Conservation (phyloP, 2,329 filamentous ascomycete genomes). For the Xylaria sp. region DNA sequence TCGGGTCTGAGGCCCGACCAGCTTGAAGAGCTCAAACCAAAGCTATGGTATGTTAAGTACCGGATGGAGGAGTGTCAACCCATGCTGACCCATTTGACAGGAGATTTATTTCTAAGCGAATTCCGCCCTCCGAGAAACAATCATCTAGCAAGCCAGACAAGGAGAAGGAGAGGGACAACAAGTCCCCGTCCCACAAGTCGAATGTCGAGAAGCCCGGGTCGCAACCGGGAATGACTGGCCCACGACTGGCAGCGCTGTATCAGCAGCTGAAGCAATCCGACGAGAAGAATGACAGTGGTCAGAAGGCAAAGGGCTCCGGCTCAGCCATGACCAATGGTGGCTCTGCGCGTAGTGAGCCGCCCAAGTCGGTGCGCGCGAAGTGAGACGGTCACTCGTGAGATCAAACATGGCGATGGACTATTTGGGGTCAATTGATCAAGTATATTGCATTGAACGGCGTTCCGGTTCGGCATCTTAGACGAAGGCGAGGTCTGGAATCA, state of each 20-base stretch:
- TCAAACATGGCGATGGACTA: slow-evolving; percentile 8
- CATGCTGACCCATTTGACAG: slow-evolving; percentile 28
- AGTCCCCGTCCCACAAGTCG: slow-evolving; percentile 23
- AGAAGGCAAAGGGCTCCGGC: slow-evolving; percentile 30
- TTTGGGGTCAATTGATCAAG: slow-evolving; percentile 12
- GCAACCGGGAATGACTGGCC: slow-evolving; percentile 37
- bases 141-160: slow-evolving; percentile 31
- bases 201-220: slow-evolving; percentile 25
- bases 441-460: slow-evolving; percentile 39
- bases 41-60: slow-evolving; percentile 37
- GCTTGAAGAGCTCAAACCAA: slow-evolving; percentile 40
- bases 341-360: slow-evolving; percentile 31
- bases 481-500: slow-evolving; percentile 30
- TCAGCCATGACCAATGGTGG: slow-evolving; percentile 30
- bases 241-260: slow-evolving; percentile 36
- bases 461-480: slow-evolving; percentile 36
- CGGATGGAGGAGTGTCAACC: neutral
- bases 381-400: slow-evolving; percentile 1
- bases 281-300: slow-evolving; percentile 29
- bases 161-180: slow-evolving; percentile 21
- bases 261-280: slow-evolving; percentile 36
- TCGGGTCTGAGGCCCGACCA: slow-evolving; percentile 34
- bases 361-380: slow-evolving; percentile 28
- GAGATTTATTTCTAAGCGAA: slow-evolving; percentile 41
- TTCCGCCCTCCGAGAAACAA: slow-evolving; percentile 37